Percentiles rank a stretch among this genome's conserved stretches.
phyloP scores from a whole-genome alignment of 352 stramenopile genomes.

The Phytophthora constricta region DNA sequence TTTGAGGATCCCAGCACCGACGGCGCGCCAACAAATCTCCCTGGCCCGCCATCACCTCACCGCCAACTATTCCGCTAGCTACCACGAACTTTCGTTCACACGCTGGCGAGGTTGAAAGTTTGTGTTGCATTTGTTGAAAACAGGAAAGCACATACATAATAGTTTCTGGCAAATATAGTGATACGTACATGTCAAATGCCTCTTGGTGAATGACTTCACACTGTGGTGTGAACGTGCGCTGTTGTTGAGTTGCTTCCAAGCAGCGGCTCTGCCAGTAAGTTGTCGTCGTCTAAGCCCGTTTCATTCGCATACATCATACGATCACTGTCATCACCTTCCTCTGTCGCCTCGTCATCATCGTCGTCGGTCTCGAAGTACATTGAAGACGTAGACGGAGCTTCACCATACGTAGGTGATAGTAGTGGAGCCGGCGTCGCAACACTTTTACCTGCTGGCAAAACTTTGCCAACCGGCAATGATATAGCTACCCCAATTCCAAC shows the following conservation, averaged over 20 bases:
- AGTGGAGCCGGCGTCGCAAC: constrained; percentile 30
- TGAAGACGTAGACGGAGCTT: constrained; percentile 38
- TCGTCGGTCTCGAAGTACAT: constrained; percentile 63
- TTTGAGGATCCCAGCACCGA: constrained; percentile 32
- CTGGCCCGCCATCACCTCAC: constrained; percentile 29
- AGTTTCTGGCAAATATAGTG: constrained; percentile 1
- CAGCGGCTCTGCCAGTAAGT: constrained; percentile 58
- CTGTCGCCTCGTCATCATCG: constrained; percentile 40
- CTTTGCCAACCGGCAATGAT: constrained; percentile 41
- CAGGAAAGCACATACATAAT: constrained; percentile 2
- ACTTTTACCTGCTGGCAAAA: constrained; percentile 16
- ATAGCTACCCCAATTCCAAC: constrained; percentile 58
- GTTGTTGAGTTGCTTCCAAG: constrained; percentile 30
- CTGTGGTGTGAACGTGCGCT: constrained; percentile 15
- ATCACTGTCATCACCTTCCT: constrained; percentile 17
- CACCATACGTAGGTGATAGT: constrained; percentile 51
- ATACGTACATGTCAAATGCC: neutral
- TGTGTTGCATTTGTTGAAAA: constrained; percentile 16
- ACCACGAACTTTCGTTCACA: neutral
- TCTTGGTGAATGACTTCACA: constrained; percentile 9
- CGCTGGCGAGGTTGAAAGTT: constrained; percentile 15
- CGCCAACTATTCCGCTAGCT: constrained; percentile 35
- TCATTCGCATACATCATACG: constrained; percentile 31
- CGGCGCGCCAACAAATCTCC: constrained; percentile 26
- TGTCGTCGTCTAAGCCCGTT: constrained; percentile 21